A percentile compares a stretch with the other conserved stretches of the same genome.
These are phyloP conservation scores for Phoma sp. DNA, from an alignment of 2,329 filamentous ascomycete species.

Conservation along the genomic window DNA sequence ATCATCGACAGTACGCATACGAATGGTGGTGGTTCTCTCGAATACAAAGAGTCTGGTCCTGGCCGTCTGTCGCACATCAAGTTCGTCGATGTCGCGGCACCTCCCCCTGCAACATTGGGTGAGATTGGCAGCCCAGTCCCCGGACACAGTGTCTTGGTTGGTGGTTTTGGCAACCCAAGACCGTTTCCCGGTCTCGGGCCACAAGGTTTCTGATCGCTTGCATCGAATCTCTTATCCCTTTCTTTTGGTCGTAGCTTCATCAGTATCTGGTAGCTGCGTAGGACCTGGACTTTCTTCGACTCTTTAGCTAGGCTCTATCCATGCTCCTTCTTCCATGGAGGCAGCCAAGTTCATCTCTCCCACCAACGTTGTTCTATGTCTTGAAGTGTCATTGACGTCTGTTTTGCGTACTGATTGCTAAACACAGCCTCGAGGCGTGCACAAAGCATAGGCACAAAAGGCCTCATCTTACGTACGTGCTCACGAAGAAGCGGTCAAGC, in stretches of 20 bases:
- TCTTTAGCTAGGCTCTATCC: conserved; percentile 24
- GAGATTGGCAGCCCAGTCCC: conserved; percentile 58
- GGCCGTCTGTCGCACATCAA: conserved; percentile 50
- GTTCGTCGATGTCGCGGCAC: conserved; percentile 47
- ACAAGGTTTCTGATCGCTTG: conserved; percentile 34
- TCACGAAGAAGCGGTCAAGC: conserved; percentile 17
- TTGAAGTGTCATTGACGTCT: background rate
- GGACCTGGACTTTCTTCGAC: conserved; percentile 21
- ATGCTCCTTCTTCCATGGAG: conserved; percentile 22
- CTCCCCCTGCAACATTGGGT: conserved; percentile 45
- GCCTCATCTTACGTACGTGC: conserved; percentile 11
- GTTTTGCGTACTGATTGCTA: background rate
- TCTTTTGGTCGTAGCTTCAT: conserved; percentile 20
- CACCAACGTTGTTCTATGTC: background rate
- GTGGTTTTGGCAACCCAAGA: conserved; percentile 33
- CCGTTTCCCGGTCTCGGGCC: conserved; percentile 44
- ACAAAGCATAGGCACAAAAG: conserved; percentile 4
- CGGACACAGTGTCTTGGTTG: conserved; percentile 49
- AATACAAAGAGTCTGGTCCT: conserved; percentile 64
- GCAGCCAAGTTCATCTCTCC: conserved; percentile 30
- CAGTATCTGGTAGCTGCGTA: conserved; percentile 21
- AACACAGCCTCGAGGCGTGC: background rate
- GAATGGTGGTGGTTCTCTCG: conserved; percentile 87
- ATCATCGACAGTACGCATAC: conserved; percentile 83
- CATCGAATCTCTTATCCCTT: conserved; percentile 9